phyloP scores from a whole-genome alignment of 2,329 filamentous ascomycete species.

The Penicillium oxalicum region DNA sequence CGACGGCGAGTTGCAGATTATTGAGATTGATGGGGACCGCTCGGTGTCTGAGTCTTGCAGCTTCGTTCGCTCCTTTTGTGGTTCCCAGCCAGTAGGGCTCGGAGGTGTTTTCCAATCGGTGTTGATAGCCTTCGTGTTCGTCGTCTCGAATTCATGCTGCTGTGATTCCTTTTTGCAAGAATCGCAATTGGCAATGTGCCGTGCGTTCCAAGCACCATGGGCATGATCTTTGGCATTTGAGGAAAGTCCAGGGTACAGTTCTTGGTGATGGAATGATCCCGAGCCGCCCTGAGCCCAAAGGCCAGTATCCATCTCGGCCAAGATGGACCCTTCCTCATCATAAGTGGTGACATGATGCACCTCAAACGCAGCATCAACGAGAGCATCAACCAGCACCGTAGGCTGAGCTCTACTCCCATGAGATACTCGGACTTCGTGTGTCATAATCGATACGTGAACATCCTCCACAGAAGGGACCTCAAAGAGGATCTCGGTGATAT shows the following conservation, averaged over 20 bases:
- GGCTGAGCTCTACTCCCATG: constrained; percentile 31
- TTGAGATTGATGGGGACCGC: not conserved
- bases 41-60: not conserved
- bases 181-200: constrained; percentile 48
- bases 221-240: constrained; percentile 17
- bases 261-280: constrained; percentile 18
- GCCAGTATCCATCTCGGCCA: constrained; percentile 33
- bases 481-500: constrained; percentile 41
- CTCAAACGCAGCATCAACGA: constrained; percentile 44
- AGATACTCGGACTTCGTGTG: constrained; percentile 39
- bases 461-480: constrained; percentile 29
- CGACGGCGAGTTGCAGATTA: not conserved
- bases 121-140: constrained; percentile 11
- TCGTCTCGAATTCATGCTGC: constrained; percentile 12
- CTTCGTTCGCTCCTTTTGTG: constrained; percentile 1
- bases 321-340: constrained; percentile 25
- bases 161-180: constrained; percentile 40
- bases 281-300: constrained; percentile 27
- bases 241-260: constrained; percentile 15
- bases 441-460: constrained; percentile 41
- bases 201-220: constrained; percentile 20
- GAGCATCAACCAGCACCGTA: constrained; percentile 30
- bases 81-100: not conserved
- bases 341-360: constrained; percentile 41
- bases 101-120: constrained; percentile 12